phyloP scores from a whole-genome alignment of 176 grass and related monocot genomes.

The Zea luxurians region DNA sequence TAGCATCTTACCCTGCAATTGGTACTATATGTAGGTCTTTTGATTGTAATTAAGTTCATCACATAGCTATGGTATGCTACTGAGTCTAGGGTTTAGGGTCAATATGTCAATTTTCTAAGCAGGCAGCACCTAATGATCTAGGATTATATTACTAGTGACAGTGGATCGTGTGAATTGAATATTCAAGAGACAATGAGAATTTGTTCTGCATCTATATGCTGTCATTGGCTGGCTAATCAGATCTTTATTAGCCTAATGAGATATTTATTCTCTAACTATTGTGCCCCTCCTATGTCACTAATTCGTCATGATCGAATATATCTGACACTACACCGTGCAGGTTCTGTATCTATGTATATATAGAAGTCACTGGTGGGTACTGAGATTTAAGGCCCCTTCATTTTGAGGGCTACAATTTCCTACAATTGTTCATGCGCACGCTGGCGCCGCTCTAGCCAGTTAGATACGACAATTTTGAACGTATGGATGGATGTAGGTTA shows the following conservation, averaged over 20 bases:
- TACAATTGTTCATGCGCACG: not conserved
- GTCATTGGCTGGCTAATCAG: constrained; percentile 51
- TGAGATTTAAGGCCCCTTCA: not conserved
- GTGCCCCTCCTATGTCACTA: constrained; percentile 33
- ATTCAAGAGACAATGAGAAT: constrained; percentile 46
- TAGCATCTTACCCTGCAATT: constrained; percentile 35
- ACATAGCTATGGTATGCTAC: constrained; percentile 31
- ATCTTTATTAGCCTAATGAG: constrained; percentile 23
- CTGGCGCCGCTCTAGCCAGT: no score
- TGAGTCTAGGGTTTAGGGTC: constrained; percentile 34
- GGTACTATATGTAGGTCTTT: constrained; percentile 34
- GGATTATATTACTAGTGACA: constrained; percentile 47
- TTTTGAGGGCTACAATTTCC: constrained; percentile 4
- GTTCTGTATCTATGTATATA: constrained; percentile 1
- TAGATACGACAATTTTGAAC: no score
- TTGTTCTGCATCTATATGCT: constrained; percentile 33
- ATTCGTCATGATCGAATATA: constrained; percentile 28
- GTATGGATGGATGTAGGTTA: no score
- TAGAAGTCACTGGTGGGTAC: not conserved
- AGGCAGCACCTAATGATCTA: constrained; percentile 35
- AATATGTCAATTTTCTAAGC: constrained; percentile 36
- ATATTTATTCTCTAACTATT: constrained; percentile 29
- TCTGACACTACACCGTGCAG: constrained; percentile 11
- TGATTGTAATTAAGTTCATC: constrained; percentile 38
- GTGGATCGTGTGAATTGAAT: constrained; percentile 48